These are phyloP conservation scores for Ceraceosorus guamensis DNA, from an alignment of 1,284 basidiomycete species.

Conservation along the genomic window DNA sequence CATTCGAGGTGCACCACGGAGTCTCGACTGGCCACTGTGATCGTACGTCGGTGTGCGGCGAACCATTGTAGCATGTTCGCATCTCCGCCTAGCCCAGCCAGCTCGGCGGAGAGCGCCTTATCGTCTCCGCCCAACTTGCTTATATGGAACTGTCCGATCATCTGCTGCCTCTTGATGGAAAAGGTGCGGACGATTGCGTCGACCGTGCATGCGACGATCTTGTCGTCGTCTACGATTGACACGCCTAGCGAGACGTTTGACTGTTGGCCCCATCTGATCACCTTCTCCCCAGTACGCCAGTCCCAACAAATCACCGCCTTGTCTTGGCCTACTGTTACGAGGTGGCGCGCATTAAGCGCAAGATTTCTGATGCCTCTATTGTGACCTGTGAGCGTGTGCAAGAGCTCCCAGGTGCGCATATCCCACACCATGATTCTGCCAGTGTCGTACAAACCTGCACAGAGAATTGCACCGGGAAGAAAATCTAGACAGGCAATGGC, in stretches of 20 bases:
- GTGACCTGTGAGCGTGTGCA: conserved; percentile 66
- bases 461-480: conserved; percentile 74
- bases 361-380: conserved; percentile 65
- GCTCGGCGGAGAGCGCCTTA: conserved; percentile 12
- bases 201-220: conserved; percentile 78
- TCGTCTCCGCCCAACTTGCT: conserved; percentile 58
- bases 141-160: conserved; percentile 83
- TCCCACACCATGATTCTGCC: conserved; percentile 52
- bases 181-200: conserved; percentile 85
- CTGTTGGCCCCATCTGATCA: conserved; percentile 83
- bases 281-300: conserved; percentile 62
- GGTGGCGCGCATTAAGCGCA: conserved; percentile 66
- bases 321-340: conserved; percentile 79
- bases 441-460: conserved; percentile 84
- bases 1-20: conserved; percentile 79
- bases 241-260: conserved; percentile 85
- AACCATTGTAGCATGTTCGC: conserved; percentile 56
- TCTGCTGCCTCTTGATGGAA: conserved; percentile 74
- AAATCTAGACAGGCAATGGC: conserved; percentile 85
- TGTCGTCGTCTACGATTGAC: conserved; percentile 62
- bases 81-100: conserved; percentile 23
- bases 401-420: conserved; percentile 25
- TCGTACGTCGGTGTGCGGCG: conserved; percentile 76
- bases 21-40: conserved; percentile 84
- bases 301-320: conserved; percentile 83